Evolutionary conservation across 2,329 filamentous ascomycete genomes (phyloP).

Genomic region (Microascus cirrosus): DNA sequence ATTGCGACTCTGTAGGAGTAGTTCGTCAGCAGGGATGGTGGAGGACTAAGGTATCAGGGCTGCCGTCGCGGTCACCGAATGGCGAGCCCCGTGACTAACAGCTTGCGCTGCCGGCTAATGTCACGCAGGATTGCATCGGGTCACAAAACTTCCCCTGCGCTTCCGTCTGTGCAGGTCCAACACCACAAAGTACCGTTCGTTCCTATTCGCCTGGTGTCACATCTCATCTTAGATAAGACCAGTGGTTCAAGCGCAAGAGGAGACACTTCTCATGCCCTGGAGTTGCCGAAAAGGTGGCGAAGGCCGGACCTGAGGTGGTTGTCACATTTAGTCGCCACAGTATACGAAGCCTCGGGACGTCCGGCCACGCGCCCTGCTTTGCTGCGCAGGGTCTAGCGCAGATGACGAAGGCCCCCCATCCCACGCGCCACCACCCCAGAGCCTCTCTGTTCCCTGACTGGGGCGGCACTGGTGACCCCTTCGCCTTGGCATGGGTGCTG

Average conservation of each 20-base stretch:
- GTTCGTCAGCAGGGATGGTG: background rate
- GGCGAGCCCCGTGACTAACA: background rate
- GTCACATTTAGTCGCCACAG: background rate
- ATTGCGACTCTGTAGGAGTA: too few species aligned
- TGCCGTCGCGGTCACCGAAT: background rate
- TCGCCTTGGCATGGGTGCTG: background rate
- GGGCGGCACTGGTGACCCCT: background rate
- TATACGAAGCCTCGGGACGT: background rate
- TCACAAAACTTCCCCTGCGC: background rate
- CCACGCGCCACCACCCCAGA: background rate
- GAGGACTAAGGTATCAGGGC: background rate
- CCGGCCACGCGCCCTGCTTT: background rate
- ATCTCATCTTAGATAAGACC: too few species aligned
- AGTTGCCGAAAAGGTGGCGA: background rate
- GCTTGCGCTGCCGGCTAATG: background rate
- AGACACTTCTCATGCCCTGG: background rate
- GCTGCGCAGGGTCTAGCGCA: background rate
- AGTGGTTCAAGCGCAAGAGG: too few species aligned
- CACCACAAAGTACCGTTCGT: too few species aligned
- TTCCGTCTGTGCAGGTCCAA: background rate
- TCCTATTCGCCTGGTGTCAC: too few species aligned
- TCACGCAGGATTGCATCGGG: background rate
- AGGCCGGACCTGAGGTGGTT: background rate
- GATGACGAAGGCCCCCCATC: background rate
- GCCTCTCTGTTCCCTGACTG: background rate